Evolutionary conservation across 176 grass and related monocot species (phyloP).

Genomic region (Cenchrus purpureus): DNA sequence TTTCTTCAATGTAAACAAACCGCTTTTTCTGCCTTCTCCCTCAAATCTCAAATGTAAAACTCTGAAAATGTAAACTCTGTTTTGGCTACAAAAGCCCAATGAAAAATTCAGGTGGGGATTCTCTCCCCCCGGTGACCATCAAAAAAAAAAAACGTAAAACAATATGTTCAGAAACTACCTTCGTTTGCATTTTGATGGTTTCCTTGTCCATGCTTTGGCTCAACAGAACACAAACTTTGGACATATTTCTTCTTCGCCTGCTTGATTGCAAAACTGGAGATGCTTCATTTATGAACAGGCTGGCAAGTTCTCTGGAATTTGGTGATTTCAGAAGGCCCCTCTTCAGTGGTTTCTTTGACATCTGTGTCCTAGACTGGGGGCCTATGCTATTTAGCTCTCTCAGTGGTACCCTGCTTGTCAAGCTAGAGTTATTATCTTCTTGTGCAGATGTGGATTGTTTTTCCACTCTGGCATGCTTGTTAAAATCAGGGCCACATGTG

Average conservation of each 20-base stretch:
- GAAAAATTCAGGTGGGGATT: no score
- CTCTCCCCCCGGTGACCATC: no score
- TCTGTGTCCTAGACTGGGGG: conserved; percentile 37
- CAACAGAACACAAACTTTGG: conserved; percentile 64
- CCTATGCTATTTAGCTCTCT: conserved; percentile 38
- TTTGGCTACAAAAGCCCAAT: no score
- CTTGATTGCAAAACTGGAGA: conserved; percentile 46
- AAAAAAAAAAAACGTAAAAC: not conserved
- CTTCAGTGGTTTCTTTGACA: conserved; percentile 40
- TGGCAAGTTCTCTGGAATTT: conserved; percentile 57
- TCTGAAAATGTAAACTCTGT: no score
- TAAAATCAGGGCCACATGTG: conserved; percentile 39
- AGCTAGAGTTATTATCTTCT: conserved; percentile 37
- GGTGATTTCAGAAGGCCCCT: conserved; percentile 44
- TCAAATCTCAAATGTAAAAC: no score
- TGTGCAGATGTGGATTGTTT: conserved; percentile 32
- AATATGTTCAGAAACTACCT: conserved; percentile 48
- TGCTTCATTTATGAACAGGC: conserved; percentile 46
- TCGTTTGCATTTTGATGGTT: conserved; percentile 72
- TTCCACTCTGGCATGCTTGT: conserved; percentile 15
- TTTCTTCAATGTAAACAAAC: no score
- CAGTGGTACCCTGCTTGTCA: conserved; percentile 37
- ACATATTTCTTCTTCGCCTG: conserved; percentile 60
- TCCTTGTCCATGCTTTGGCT: conserved; percentile 82
- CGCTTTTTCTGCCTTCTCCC: no score